Base-by-base conservation (phyloP, 1,139 yeast species). In the Blastobotrys buckinghamii region DNA sequence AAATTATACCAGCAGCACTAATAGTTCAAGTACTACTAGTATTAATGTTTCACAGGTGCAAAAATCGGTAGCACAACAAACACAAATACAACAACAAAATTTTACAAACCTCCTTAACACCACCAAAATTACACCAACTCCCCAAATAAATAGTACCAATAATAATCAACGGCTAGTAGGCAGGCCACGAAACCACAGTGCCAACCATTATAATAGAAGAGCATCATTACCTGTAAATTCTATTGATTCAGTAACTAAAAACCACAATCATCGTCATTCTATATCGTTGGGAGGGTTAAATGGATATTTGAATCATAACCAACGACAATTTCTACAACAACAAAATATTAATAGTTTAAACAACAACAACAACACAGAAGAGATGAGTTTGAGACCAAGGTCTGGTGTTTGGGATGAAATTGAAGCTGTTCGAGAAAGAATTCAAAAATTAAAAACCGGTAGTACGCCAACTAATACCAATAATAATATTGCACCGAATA, bases 361-460 rank as follows among this genome's bases (percentile, higher is more conserved):
- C 24, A 27, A 40, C 43, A 40, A 40, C 43, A 15, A 40, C 22
- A 27, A 15, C 39, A n/a, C 20, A 33, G 36, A 10, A 6, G n/a
- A 22, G 12, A 37, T 15, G 26, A 41, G 27, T 19, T 27, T 35
- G 7, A 29, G 47, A 7, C 42, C 42, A n/a, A 16, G 42, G 32
- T 44, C 48, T n/a, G 48, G 38, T 2, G 44, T 53, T 15, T 53
- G 55, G 55, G 51, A 47, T 24, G 55, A 52, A 32, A 38, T 53
- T 30, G 52, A 50, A 16, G 44, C 49, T 12, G 50, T 50, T 16
- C 46, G 50, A 42, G 53, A 48, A 38, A 46, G 51, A 13, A 47
- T 53, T 13, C 42, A 46, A 13, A 40, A 41, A 24, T 39, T 53
- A 32, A 53, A 48, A 29, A 19, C 44, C 12, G 45, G 42, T 12